Evolutionary conservation across 2,329 filamentous ascomycete species (phyloP).

Genomic region (Xylariaceae sp.): DNA sequence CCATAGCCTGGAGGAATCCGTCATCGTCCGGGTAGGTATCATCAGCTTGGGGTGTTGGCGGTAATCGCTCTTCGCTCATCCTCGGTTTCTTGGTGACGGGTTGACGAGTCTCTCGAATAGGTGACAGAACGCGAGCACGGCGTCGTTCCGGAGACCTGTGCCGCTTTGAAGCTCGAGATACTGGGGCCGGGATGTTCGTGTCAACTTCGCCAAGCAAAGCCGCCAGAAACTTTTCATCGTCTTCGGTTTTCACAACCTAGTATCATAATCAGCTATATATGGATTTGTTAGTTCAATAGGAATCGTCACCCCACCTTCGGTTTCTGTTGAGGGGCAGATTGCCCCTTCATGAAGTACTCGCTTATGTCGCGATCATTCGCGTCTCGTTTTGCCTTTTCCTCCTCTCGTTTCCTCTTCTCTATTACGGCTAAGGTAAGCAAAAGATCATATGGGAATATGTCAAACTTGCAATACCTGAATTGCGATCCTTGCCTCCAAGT

Average conservation of each 20-base stretch:
- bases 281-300: not conserved
- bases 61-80: slow-evolving; percentile 51
- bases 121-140: slow-evolving; percentile 79
- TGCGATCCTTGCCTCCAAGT: slow-evolving; percentile 50
- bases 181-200: slow-evolving; percentile 62
- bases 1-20: slow-evolving; percentile 55
- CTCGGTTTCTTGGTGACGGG: slow-evolving; percentile 61
- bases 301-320: slow-evolving; percentile 65
- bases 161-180: slow-evolving; percentile 61
- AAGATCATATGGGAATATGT: not conserved
- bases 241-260: slow-evolving; percentile 77
- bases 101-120: slow-evolving; percentile 60
- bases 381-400: slow-evolving; percentile 82
- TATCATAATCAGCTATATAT: slow-evolving; percentile 13
- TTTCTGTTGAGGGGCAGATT: slow-evolving; percentile 68
- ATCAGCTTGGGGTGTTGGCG: slow-evolving; percentile 53
- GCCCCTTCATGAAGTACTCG: slow-evolving; percentile 88
- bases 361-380: slow-evolving; percentile 90
- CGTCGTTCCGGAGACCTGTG: slow-evolving; percentile 76
- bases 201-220: slow-evolving; percentile 87
- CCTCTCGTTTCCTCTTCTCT: slow-evolving; percentile 87
- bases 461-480: slow-evolving; percentile 48
- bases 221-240: slow-evolving; percentile 85
- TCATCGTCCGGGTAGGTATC: slow-evolving; percentile 60
- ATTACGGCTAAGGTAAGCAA: slow-evolving; percentile 8